These are phyloP conservation scores for Aspergillus ellipticus DNA, from an alignment of 495 filamentous ascomycete genomes.

Conservation along the genomic window DNA sequence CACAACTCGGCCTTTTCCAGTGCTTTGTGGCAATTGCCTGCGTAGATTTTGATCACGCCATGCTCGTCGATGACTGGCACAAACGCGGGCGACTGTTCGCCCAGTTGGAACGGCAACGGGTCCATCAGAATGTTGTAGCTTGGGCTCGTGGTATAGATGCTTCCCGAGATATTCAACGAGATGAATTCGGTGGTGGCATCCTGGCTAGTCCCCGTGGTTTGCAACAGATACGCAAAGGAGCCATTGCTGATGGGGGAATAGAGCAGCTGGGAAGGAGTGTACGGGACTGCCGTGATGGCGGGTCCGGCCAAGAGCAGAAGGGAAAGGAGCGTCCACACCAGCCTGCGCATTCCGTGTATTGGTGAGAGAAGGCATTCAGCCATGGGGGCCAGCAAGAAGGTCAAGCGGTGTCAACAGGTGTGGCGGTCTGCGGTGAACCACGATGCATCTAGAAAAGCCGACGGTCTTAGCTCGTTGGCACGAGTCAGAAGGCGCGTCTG, in stretches of 20 bases:
- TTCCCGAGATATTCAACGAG: conserved; percentile 59
- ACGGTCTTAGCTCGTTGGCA: conserved; percentile 14
- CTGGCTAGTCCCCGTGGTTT: conserved; percentile 38
- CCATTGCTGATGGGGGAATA: conserved; percentile 50
- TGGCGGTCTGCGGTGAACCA: conserved; percentile 8
- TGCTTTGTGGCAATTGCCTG: conserved; percentile 59
- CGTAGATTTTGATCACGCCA: conserved; percentile 65
- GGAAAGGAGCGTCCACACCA: conserved; percentile 15
- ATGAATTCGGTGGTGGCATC: conserved; percentile 47
- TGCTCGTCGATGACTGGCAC: conserved; percentile 59
- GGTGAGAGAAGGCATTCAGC: conserved; percentile 12
- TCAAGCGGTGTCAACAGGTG: conserved; percentile 9
- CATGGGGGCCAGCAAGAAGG: conserved; percentile 14
- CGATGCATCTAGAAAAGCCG: conserved; percentile 18
- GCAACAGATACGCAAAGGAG: conserved; percentile 59
- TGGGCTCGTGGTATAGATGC: conserved; percentile 48
- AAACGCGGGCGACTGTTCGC: conserved; percentile 46
- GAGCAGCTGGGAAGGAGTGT: conserved; percentile 67
- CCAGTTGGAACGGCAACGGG: conserved; percentile 61
- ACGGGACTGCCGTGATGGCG: conserved; percentile 53
- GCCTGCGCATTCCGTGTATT: conserved; percentile 14
- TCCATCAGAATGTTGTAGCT: conserved; percentile 54
- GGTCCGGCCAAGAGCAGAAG: conserved; percentile 19
- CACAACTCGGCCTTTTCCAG: conserved; percentile 46
- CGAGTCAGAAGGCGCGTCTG: conserved; percentile 13